A percentile compares a stretch with the other conserved stretches of the same genome.
Evolutionary conservation across 305 asterid species (phyloP).

Genomic region (Solanum chacoense): DNA sequence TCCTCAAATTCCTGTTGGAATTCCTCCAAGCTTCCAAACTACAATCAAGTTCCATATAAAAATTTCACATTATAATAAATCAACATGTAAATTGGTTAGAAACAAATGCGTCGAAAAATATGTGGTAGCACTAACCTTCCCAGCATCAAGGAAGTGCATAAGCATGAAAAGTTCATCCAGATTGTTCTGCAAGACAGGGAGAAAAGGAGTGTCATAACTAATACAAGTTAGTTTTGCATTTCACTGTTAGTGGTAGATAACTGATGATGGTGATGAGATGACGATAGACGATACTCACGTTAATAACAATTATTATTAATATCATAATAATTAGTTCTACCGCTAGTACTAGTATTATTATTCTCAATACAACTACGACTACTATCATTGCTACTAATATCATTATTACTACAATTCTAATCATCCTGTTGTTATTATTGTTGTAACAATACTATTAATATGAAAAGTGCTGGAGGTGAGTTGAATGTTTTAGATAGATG

Average conservation of each 20-base stretch:
- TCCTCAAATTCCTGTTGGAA: constrained; percentile 98
- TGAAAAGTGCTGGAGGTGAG: background rate
- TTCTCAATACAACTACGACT: background rate
- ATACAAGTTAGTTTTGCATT: background rate
- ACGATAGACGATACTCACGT: background rate
- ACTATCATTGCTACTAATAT: background rate
- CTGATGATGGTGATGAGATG: background rate
- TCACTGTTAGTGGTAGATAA: background rate
- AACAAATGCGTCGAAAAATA: background rate
- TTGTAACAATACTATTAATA: background rate
- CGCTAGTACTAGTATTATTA: background rate
- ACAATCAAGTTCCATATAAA: constrained; percentile 12
- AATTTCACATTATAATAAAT: background rate
- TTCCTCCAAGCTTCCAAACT: constrained; percentile 94
- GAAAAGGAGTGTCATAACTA: background rate
- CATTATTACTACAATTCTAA: background rate
- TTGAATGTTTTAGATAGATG: background rate
- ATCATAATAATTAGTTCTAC: background rate
- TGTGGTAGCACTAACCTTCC: constrained; percentile 57
- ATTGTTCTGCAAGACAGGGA: constrained; percentile 63
- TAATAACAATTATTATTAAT: background rate
- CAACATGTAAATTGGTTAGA: background rate
- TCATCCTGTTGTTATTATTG: background rate
- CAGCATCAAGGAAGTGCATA: constrained; percentile 99
- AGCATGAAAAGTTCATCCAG: constrained; percentile 99